Percentiles rank a stretch among this genome's conserved stretches.
Evolutionary conservation across 2,329 filamentous ascomycete genomes (phyloP).

Genomic region (Exophiala bonariae): DNA sequence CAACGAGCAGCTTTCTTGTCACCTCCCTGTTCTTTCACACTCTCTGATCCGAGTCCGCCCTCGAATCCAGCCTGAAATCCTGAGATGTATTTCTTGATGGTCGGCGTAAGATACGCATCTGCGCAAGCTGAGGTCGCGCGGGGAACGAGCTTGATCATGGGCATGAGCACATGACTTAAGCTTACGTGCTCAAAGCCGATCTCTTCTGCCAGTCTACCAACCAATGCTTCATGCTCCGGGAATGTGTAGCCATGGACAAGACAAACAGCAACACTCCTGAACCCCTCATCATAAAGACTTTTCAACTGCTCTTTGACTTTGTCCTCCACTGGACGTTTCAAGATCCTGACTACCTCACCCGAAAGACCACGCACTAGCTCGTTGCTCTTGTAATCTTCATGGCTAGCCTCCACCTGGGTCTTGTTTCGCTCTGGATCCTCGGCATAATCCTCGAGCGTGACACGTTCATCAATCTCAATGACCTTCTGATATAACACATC

Average conservation of each 20-base stretch:
- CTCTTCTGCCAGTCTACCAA: constrained; percentile 74
- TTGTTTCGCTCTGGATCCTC: constrained; percentile 73
- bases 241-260: constrained; percentile 93
- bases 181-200: constrained; percentile 84
- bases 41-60: constrained; percentile 74
- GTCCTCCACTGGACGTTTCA: constrained; percentile 60
- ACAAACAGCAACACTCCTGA: constrained; percentile 82
- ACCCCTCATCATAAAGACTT: constrained; percentile 67
- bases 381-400: constrained; percentile 39
- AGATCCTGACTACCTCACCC: constrained; percentile 71
- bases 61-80: constrained; percentile 80
- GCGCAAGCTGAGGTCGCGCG: constrained; percentile 75
- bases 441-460: constrained; percentile 88
- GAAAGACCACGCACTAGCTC: constrained; percentile 68
- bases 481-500: constrained; percentile 84
- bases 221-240: constrained; percentile 76
- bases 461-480: constrained; percentile 86
- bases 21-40: constrained; percentile 66
- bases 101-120: constrained; percentile 77
- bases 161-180: constrained; percentile 78
- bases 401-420: constrained; percentile 56
- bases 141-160: constrained; percentile 81
- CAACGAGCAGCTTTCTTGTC: constrained; percentile 69
- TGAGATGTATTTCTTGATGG: constrained; percentile 73
- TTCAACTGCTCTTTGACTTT: constrained; percentile 60